These are phyloP conservation scores for Schizophyllum amplum DNA, from an alignment of 1,284 basidiomycete species.

Conservation along the genomic window DNA sequence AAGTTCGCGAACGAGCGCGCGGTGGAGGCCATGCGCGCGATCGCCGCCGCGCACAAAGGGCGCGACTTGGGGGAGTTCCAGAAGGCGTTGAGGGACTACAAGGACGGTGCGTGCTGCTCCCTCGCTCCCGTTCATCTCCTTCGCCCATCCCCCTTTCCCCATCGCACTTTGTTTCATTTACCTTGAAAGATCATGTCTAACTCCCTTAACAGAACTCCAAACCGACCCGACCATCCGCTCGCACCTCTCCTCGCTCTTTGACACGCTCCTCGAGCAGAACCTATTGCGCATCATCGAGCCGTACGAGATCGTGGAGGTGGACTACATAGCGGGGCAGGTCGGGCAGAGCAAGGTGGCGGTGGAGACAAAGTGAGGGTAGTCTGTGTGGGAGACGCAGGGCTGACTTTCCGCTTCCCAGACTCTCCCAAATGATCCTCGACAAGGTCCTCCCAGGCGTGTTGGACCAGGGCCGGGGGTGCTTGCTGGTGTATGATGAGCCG, in stretches of 20 bases:
- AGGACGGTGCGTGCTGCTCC: too few species aligned
- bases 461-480: constrained; percentile 90
- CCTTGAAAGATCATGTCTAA: not conserved
- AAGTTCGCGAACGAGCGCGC: constrained; percentile 81
- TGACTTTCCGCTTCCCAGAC: constrained; percentile 30
- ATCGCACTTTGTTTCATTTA: not conserved
- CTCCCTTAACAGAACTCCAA: constrained; percentile 66
- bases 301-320: constrained; percentile 87
- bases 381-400: not conserved
- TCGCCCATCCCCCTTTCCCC: not conserved
- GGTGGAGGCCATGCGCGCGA: constrained; percentile 92
- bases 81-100: constrained; percentile 80
- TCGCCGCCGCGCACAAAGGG: constrained; percentile 89
- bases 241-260: constrained; percentile 89
- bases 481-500: constrained; percentile 83
- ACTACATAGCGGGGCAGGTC: constrained; percentile 84
- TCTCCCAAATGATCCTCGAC: constrained; percentile 98
- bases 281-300: constrained; percentile 92
- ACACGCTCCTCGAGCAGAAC: constrained; percentile 94
- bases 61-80: constrained; percentile 89
- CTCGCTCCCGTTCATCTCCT: not conserved
- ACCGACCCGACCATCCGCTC: constrained; percentile 92
- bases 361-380: constrained; percentile 74
- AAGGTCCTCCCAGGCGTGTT: constrained; percentile 92
- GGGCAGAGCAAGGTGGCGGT: constrained; percentile 89